These are phyloP conservation scores for Neurospora discreta DNA, from an alignment of 495 filamentous ascomycete species.

Conservation along the genomic window DNA sequence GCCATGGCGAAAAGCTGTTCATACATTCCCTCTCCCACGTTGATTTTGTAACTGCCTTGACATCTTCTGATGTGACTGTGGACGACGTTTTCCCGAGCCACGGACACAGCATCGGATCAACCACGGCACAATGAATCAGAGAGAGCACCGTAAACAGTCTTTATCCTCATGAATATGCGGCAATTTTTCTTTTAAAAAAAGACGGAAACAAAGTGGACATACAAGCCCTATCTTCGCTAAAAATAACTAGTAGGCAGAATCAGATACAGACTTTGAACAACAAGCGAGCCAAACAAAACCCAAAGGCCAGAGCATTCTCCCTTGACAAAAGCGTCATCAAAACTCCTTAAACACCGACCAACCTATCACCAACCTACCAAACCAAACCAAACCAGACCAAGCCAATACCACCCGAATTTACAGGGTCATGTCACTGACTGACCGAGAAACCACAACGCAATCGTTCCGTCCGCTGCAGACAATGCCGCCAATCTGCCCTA, in stretches of 20 bases:
- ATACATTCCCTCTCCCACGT: too few species aligned
- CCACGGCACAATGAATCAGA: too few species aligned
- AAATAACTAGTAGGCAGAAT: background rate
- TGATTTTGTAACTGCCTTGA: too few species aligned
- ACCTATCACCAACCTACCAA: background rate
- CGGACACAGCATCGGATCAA: too few species aligned
- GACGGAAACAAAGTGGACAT: background rate
- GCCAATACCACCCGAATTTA: background rate
- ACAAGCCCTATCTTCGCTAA: background rate
- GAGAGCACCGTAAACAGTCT: background rate
- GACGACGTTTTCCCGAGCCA: too few species aligned
- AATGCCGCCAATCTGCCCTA: background rate
- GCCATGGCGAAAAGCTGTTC: too few species aligned
- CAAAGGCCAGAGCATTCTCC: background rate
- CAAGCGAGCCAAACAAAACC: background rate
- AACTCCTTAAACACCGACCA: background rate
- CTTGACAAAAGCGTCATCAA: background rate
- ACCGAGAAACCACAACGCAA: background rate
- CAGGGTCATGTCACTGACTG: background rate
- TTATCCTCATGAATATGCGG: background rate
- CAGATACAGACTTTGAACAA: background rate
- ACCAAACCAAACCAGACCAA: background rate
- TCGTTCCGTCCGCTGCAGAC: background rate
- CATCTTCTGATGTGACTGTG: too few species aligned
- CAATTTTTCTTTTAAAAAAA: background rate